Evolutionary conservation across 768 basidiomycete species (phyloP), one percentile per base, ranked within the genome.

Genomic region (Mycena alexandri): DNA sequence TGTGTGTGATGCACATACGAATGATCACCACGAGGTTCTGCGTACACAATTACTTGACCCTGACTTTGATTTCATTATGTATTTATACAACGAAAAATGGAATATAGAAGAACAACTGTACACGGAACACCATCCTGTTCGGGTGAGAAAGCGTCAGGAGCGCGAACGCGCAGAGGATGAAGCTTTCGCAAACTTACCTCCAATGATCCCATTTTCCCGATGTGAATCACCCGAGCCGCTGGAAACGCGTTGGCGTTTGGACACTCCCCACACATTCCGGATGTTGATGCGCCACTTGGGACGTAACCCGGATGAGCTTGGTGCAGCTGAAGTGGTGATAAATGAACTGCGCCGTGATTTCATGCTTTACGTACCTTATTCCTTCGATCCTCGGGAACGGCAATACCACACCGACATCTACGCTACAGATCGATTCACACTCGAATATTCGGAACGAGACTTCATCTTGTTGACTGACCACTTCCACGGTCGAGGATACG

Each of bases 1-100:
- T 3, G 53, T 65, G 1, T 43, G 43, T 19, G 63, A 65, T 17
- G 12, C 5, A 12, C 65, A 66, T 43, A 4, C 16, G 11, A 21
- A 33, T 6, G 65, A 60, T 25, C n/a, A 59, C 14, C 56, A 59
- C 9, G 59, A 67, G 11, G 16, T 67, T 2, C 41, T 67, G 13
- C 51, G 44, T 13, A 42, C 59, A 5, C 65, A 67, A 44, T 36
- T 67, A 9, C 42, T 67, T 5, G 59, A 67, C 36, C 42, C 52
- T 5, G 24, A 60, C 16, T 67, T 67, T 44, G 42, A 67, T 25
- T 61, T 61, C 10, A 54, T 57, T 38, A 10, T 12, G 17, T 59
- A 29, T 16, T n/a, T 67, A n/a, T 42, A 47, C 59, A 60, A n/a
- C 2, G 48, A 65, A 65, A 55, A 29, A n/a, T 43, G 17, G 14